Percentiles rank a stretch among this genome's conserved stretches.
Evolutionary conservation across 805 yeast genomes (phyloP).

Genomic region (Clavispora santaluciae): DNA sequence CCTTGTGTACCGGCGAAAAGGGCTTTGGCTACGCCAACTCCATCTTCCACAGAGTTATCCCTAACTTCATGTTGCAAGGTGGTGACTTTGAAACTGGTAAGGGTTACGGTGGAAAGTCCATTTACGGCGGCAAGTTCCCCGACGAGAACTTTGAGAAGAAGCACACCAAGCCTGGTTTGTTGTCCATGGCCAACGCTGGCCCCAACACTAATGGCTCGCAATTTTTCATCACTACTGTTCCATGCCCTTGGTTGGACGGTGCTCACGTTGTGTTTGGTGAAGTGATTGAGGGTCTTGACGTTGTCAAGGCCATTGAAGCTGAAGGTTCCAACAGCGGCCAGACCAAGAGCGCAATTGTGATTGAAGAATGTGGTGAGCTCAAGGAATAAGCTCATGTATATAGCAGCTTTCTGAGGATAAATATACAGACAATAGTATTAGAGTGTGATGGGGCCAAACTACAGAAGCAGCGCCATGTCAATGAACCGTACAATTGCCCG

Average conservation of each 20-base stretch:
- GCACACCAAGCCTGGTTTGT: conserved; percentile 15
- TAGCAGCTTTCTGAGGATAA: background rate
- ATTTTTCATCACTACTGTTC: conserved; percentile 16
- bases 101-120: conserved; percentile 16
- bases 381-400: conserved; percentile 9
- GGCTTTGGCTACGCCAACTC: conserved; percentile 16
- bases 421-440: too few species aligned
- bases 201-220: conserved; percentile 16
- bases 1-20: conserved; percentile 16
- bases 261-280: conserved; percentile 25
- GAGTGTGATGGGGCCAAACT: too few species aligned
- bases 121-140: conserved; percentile 15
- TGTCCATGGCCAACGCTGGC: conserved; percentile 17
- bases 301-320: conserved; percentile 22
- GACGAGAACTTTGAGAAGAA: conserved; percentile 14
- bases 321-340: conserved; percentile 20
- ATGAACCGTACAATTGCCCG: too few species aligned
- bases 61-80: conserved; percentile 16
- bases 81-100: conserved; percentile 14
- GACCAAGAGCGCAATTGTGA: conserved; percentile 16
- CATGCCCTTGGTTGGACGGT: conserved; percentile 26
- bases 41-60: conserved; percentile 16
- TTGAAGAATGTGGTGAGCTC: conserved; percentile 26
- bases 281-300: conserved; percentile 22
- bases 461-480: too few species aligned